Percentiles rank a stretch among this genome's conserved stretches.
Evolutionary conservation across 768 basidiomycete species (phyloP).

Genomic region (Ramaria sp.): DNA sequence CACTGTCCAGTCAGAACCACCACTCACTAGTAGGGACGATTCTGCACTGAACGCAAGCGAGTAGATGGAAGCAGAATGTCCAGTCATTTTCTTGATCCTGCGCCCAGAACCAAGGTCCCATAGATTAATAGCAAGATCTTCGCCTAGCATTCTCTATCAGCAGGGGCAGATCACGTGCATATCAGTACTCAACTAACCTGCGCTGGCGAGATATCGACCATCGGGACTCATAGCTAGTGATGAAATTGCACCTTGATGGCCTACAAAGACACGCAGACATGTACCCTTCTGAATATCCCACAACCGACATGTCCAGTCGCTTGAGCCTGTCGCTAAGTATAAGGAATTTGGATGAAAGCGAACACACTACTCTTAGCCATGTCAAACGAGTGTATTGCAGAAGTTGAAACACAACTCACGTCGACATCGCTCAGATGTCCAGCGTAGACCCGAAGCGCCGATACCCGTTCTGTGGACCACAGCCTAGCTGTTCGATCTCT

Average conservation of each 20-base stretch:
- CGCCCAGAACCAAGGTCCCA: slow-evolving; percentile 97
- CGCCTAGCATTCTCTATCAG: slow-evolving; percentile 34
- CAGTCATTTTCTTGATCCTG: slow-evolving; percentile 92
- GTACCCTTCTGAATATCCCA: slow-evolving; percentile 98
- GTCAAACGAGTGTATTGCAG: neutral
- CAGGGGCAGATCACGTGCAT: neutral
- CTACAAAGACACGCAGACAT: slow-evolving; percentile 91
- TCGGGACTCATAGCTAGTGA: slow-evolving; percentile 86
- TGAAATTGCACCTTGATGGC: slow-evolving; percentile 84
- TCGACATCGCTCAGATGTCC: slow-evolving; percentile 97
- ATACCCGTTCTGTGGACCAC: slow-evolving; percentile 89
- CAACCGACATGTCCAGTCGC: slow-evolving; percentile 88
- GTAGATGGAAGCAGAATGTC: slow-evolving; percentile 83
- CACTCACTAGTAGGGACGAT: slow-evolving; percentile 82
- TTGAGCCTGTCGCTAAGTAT: slow-evolving; percentile 94
- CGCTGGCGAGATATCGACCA: slow-evolving; percentile 86
- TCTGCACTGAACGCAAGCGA: slow-evolving; percentile 89
- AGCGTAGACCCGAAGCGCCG: slow-evolving; percentile 83
- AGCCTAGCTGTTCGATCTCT: slow-evolving; percentile 89
- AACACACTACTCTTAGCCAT: slow-evolving; percentile 51
- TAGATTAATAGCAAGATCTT: slow-evolving; percentile 87
- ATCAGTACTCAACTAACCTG: slow-evolving; percentile 36
- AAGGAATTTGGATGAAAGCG: slow-evolving; percentile 96
- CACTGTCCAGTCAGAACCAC: slow-evolving; percentile 91
- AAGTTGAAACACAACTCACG: slow-evolving; percentile 41